A percentile compares a stretch with the other conserved stretches of the same genome.
Conservation (phyloP, 2,329 filamentous ascomycete species). For the Monilinia aucupariae region DNA sequence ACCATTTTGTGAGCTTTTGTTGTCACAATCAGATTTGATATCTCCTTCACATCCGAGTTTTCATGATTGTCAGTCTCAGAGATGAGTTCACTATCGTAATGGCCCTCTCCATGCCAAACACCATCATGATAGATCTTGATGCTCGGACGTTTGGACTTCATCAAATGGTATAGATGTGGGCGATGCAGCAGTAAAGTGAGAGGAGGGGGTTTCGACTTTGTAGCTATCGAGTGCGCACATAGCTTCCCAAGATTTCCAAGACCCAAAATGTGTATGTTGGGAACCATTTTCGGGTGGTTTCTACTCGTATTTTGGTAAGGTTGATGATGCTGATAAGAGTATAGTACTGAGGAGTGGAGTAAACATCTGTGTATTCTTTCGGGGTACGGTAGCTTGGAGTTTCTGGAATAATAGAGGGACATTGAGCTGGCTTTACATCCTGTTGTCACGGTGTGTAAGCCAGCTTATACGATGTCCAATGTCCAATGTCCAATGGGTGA, state of each 20-base stretch:
- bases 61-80: background rate
- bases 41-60: background rate
- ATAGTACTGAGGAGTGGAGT: background rate
- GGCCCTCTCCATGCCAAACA: slow-evolving; percentile 22
- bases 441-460: background rate
- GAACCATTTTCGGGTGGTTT: background rate
- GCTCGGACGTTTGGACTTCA: slow-evolving; percentile 34
- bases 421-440: background rate
- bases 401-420: background rate
- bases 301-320: background rate
- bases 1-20: slow-evolving; percentile 68
- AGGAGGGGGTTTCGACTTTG: slow-evolving; percentile 52
- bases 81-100: slow-evolving; percentile 25
- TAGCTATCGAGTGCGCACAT: slow-evolving; percentile 65
- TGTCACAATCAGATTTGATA: slow-evolving; percentile 65
- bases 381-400: background rate
- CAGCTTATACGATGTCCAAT: background rate
- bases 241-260: slow-evolving; percentile 76
- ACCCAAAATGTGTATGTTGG: slow-evolving; percentile 68
- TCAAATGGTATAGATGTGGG: slow-evolving; percentile 44
- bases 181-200: slow-evolving; percentile 76
- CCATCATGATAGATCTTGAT: slow-evolving; percentile 27
- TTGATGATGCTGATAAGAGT: background rate
- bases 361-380: background rate
- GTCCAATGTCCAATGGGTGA: background rate